Conservation (phyloP, 2,329 filamentous ascomycete genomes). For the Penicillium olsonii region DNA sequence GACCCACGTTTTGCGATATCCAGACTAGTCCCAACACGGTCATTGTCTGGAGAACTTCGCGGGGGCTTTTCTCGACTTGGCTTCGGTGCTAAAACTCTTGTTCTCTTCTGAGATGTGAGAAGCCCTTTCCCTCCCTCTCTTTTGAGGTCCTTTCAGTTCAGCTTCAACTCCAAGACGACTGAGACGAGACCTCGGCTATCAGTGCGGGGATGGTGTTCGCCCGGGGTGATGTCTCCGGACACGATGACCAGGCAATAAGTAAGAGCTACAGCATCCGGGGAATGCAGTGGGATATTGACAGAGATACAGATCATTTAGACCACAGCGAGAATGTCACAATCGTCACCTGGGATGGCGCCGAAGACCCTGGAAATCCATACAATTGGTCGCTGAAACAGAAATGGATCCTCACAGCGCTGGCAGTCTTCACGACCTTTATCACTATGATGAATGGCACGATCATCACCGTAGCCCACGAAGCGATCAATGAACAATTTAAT, state of each 20-base stretch:
- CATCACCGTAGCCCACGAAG: slow-evolving; percentile 38
- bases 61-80: slow-evolving; percentile 1
- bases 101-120: neutral
- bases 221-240: slow-evolving; percentile 24
- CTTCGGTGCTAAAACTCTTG: neutral
- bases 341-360: slow-evolving; percentile 31
- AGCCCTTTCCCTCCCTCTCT: too few species aligned
- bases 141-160: too few species aligned
- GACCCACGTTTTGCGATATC: slow-evolving; percentile 17
- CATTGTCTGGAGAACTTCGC: slow-evolving; percentile 22
- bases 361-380: slow-evolving; percentile 40
- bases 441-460: slow-evolving; percentile 42
- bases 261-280: neutral
- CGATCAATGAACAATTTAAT: slow-evolving; percentile 37
- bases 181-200: neutral
- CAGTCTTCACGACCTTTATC: slow-evolving; percentile 34
- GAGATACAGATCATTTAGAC: slow-evolving; percentile 17
- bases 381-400: slow-evolving; percentile 40
- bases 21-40: slow-evolving; percentile 24
- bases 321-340: slow-evolving; percentile 17
- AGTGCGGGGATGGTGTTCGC: slow-evolving; percentile 21
- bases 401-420: slow-evolving; percentile 36
- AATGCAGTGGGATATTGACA: neutral
- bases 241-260: slow-evolving; percentile 21
- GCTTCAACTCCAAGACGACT: neutral